Conservation (phyloP, 495 filamentous ascomycete genomes). For the Aspergillus bertholletiae region DNA sequence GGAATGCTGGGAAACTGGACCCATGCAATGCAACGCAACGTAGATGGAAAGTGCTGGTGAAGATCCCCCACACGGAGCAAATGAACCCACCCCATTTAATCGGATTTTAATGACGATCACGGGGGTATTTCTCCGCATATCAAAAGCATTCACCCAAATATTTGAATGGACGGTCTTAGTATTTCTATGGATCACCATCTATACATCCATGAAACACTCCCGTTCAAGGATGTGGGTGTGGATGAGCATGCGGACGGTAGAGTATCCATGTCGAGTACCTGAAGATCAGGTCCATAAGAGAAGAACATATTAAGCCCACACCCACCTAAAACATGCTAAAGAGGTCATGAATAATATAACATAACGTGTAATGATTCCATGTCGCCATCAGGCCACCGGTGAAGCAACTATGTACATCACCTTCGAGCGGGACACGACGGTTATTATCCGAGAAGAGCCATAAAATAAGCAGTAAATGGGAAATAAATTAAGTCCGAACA, state of each 20-base stretch:
- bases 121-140: background rate
- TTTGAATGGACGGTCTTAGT: no score
- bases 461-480: no score
- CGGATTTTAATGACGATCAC: background rate
- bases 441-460: background rate
- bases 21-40: background rate
- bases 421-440: background rate
- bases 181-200: background rate
- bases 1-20: background rate
- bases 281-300: background rate
- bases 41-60: background rate
- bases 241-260: background rate
- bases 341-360: no score
- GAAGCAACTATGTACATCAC: background rate
- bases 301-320: background rate
- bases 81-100: no score
- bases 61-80: background rate
- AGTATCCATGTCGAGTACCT: background rate
- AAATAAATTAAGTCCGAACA: background rate
- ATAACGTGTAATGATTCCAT: no score
- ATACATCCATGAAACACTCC: background rate
- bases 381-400: background rate
- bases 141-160: background rate
- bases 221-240: background rate
- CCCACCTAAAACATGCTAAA: background rate